Percentiles rank a stretch among this genome's conserved stretches.
Conservation (phyloP, 2,329 filamentous ascomycete genomes). For the Aspergillus brasiliensis region DNA sequence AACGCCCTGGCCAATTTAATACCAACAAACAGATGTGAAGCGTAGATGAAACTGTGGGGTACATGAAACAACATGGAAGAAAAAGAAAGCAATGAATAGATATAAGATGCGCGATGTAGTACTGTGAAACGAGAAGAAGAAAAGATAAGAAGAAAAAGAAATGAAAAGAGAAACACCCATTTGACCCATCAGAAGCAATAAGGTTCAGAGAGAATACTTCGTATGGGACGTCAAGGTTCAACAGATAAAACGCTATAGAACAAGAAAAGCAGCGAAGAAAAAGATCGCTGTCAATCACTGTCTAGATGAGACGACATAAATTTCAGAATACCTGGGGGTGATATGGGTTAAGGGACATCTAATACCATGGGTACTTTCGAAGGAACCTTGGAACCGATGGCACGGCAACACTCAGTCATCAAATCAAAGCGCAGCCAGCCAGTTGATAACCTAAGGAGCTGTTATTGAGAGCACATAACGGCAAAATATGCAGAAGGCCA, state of each 20-base stretch:
- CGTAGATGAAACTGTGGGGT: not conserved
- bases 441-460: conserved; percentile 25
- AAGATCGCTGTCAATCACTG: not conserved
- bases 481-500: conserved; percentile 5
- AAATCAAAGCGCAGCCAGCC: conserved; percentile 22
- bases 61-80: not conserved
- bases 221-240: not conserved
- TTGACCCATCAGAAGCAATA: not conserved
- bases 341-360: not conserved
- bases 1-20: not conserved
- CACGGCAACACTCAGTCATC: not conserved
- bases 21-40: not conserved
- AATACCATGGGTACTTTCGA: not conserved
- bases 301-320: not conserved
- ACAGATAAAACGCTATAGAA: not conserved
- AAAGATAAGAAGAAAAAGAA: not conserved
- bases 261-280: not conserved
- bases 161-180: not conserved
- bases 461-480: conserved; percentile 5
- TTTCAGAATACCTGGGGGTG: not conserved
- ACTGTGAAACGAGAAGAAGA: not conserved
- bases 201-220: not conserved
- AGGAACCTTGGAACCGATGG: not conserved
- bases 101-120: not conserved
- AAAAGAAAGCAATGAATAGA: no score